Evolutionary conservation across 306 rosid species (phyloP), one percentile per base, ranked within the genome.

Genomic region (Prunus dulcis): DNA sequence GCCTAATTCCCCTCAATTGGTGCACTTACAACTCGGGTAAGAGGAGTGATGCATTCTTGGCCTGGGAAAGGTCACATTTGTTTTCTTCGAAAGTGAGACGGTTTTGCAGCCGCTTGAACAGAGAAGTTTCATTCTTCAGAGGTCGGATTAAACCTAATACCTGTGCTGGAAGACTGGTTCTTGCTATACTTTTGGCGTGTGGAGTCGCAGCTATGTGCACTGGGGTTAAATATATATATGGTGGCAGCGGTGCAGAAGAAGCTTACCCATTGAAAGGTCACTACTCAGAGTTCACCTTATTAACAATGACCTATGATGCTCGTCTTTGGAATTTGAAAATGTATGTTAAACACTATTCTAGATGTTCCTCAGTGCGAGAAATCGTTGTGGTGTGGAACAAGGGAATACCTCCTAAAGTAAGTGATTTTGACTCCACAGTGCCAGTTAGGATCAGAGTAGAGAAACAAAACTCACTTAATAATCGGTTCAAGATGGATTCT

Each of bases 301-400:
- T 96, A 72, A 91, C 99, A 53, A 96, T 96, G 99, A 96, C 99
- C 56, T 96, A 92, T 5, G 99, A 92, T 18, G 99, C 99, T 30
- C 93, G 99, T 43, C 86, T 96, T 50, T 96, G 99, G 99, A 96
- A 96, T 83, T 84, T 96, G 82, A 92, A 92, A 80, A 87, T 96
- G 93, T 92, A 89, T 60, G 89, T 89, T 78, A 92, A 85, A 79
- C 99, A 96, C 76, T 96, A 96, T 82, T 96, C 99, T 0, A 86
- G 98, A 69, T 96, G 99, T 71, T 89, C 99, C 38, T 96, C 99
- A 0, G 98, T 96, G 75, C 74, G 88, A 66, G 99, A 96, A 74
- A 96, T 96, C 23, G 98, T 96, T 67, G 99, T 96, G 53, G 93
- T 96, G 69, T 96, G 99, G 99, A 96, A 96, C 96, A 92, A 92